Conservation (phyloP, 306 rosid species). For the Cucumis melo region DNA sequence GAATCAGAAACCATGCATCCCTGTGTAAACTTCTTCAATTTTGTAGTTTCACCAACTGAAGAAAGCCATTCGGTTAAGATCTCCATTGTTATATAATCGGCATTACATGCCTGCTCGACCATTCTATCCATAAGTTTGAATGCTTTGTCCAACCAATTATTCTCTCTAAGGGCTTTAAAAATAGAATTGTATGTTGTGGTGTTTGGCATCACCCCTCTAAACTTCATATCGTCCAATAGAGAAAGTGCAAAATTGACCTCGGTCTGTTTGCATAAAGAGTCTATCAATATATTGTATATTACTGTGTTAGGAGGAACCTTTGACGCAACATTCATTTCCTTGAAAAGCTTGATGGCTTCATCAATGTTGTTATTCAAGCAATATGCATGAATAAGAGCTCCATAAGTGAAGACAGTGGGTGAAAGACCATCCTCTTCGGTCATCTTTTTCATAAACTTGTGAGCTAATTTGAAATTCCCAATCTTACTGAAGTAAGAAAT, state of each 20-base stretch:
- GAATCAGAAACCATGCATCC: conserved; percentile 29
- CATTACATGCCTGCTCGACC: conserved; percentile 47
- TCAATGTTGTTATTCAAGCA: conserved; percentile 34
- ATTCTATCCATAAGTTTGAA: conserved; percentile 49
- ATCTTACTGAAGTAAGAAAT: conserved; percentile 41
- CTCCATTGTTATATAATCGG: conserved; percentile 63
- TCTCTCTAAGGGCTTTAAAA: conserved; percentile 37
- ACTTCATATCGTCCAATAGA: conserved; percentile 50
- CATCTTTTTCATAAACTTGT: conserved; percentile 44
- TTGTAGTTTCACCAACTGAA: conserved; percentile 30
- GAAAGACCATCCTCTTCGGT: conserved; percentile 30
- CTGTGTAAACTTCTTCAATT: conserved; percentile 27
- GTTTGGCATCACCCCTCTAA: conserved; percentile 39
- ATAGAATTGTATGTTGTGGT: conserved; percentile 50
- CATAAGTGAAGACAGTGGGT: conserved; percentile 60
- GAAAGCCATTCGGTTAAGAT: conserved; percentile 70
- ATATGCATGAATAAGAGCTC: conserved; percentile 57
- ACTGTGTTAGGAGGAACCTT: conserved; percentile 50
- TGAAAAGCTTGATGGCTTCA: conserved; percentile 49
- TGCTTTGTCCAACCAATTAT: conserved; percentile 37
- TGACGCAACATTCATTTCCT: conserved; percentile 33
- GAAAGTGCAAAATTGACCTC: conserved; percentile 35
- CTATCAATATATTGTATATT: conserved; percentile 48
- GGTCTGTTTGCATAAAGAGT: conserved; percentile 44
- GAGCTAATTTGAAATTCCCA: conserved; percentile 37